These are phyloP conservation scores for Hysterium pulicare DNA, from an alignment of 2,329 filamentous ascomycete species.

Conservation along the genomic window DNA sequence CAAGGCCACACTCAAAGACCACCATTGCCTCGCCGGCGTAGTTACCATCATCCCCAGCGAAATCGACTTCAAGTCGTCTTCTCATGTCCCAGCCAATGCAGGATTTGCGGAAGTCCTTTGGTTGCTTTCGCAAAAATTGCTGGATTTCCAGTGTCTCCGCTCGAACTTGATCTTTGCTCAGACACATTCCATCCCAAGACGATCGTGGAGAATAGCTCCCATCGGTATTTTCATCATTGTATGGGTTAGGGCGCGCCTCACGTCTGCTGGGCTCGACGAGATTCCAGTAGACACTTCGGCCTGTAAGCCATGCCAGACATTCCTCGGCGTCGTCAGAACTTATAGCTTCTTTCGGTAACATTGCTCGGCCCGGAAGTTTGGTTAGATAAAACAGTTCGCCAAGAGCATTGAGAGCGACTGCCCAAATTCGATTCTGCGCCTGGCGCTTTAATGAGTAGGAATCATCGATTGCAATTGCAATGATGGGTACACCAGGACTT, in stretches of 20 bases:
- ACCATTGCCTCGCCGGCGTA: constrained; percentile 74
- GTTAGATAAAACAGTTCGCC: constrained; percentile 87
- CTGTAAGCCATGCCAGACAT: constrained; percentile 73
- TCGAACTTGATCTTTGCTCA: constrained; percentile 66
- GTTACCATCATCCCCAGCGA: constrained; percentile 73
- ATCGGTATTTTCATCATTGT: constrained; percentile 60
- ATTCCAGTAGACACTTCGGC: constrained; percentile 76
- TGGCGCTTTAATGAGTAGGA: constrained; percentile 71
- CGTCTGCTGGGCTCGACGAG: constrained; percentile 76
- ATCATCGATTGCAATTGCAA: constrained; percentile 80
- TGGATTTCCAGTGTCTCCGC: constrained; percentile 83
- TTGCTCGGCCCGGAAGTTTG: constrained; percentile 60
- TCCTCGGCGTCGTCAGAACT: constrained; percentile 53
- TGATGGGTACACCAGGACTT: constrained; percentile 87
- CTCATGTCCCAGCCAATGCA: constrained; percentile 93
- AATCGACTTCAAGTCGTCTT: constrained; percentile 80
- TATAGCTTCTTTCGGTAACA: constrained; percentile 44
- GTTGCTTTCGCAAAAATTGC: constrained; percentile 67
- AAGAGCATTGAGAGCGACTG: constrained; percentile 87
- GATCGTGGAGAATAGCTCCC: constrained; percentile 79
- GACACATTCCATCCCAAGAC: constrained; percentile 68
- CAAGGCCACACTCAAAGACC: constrained; percentile 69
- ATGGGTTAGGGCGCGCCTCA: constrained; percentile 66
- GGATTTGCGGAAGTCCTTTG: constrained; percentile 71
- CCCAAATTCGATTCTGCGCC: constrained; percentile 72